Evolutionary conservation across 306 rosid genomes (phyloP), one percentile per base, ranked within the genome.

Genomic region (Cucurbita ficifolia): DNA sequence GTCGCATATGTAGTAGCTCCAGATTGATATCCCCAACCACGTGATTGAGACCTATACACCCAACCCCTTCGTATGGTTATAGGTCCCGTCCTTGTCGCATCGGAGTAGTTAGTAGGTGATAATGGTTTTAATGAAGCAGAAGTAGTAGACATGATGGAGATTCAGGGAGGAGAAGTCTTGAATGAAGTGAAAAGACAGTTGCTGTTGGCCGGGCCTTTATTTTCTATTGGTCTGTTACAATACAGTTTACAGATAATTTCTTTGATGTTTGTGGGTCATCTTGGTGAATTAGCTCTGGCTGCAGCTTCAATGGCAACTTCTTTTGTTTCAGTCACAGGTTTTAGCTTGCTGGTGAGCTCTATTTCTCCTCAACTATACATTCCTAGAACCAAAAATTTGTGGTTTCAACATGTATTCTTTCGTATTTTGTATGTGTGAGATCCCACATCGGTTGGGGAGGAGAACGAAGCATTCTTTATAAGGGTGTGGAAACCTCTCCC

Each of bases 241-340:
- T 78, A 64, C 53, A 70, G 80, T 70, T 48, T 82, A 19, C 80
- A 71, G 24, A 3, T 78, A 4, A 75, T 64, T n/a, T 82, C 82
- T 46, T 24, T 82, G 46, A 42, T 42, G 43, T 40, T 40, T 40
- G 43, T 40, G 43, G 43, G 43, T 40, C 43, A 40, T 40, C 79
- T 82, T 55, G 76, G 65, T 8, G 81, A 73, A 10, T n/a, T 79
- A 58, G 21, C 79, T 76, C 86, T 82, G 2, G 74, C 86, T 21
- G 79, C 72, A 51, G 75, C 79, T 46, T 73, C 86, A 22, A 12
- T 79, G 79, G 79, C 67, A 7, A 40, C 76, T 73, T 79, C 86
- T 6, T 51, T 82, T 68, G 81, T 54, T 6, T 50, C 79, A 49
- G 86, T 70, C 36, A 68, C 77, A 16, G 83, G 79, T 45, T 82